phyloP scores from a whole-genome alignment of 202 grass and related monocot species.

The Digitaria exilis region DNA sequence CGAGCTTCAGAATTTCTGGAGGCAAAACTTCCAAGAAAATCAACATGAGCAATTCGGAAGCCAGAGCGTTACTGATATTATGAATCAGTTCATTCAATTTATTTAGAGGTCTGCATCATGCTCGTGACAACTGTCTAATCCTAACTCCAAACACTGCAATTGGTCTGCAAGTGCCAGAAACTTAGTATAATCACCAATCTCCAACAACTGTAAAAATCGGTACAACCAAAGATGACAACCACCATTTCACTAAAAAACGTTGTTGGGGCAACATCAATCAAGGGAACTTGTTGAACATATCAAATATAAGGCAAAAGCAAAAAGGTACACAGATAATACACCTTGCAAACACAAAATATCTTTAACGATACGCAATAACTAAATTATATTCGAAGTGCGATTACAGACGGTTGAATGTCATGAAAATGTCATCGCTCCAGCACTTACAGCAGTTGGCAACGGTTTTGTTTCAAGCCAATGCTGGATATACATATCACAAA shows the following conservation, averaged over 20 bases:
- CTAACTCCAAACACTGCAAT: background rate
- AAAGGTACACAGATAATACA: no score
- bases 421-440: slow-evolving; percentile 26
- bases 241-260: background rate
- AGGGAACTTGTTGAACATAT: no score
- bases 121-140: background rate
- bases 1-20: background rate
- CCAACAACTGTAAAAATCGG: background rate
- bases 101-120: background rate
- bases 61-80: background rate
- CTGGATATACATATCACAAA: background rate
- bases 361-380: background rate
- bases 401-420: slow-evolving; percentile 1
- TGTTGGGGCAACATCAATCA: no score
- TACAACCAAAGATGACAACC: background rate
- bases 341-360: no score
- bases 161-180: background rate
- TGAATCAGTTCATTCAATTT: background rate
- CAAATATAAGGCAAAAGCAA: no score
- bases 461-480: slow-evolving; percentile 17
- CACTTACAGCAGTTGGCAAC: slow-evolving; percentile 15
- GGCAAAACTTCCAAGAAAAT: background rate
- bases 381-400: background rate
- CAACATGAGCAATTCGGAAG: background rate
- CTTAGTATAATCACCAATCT: background rate